Evolutionary conservation across 352 stramenopile species (phyloP), one percentile per base, ranked within the genome.

Genomic region (Hyaloperonospora brassicae): DNA sequence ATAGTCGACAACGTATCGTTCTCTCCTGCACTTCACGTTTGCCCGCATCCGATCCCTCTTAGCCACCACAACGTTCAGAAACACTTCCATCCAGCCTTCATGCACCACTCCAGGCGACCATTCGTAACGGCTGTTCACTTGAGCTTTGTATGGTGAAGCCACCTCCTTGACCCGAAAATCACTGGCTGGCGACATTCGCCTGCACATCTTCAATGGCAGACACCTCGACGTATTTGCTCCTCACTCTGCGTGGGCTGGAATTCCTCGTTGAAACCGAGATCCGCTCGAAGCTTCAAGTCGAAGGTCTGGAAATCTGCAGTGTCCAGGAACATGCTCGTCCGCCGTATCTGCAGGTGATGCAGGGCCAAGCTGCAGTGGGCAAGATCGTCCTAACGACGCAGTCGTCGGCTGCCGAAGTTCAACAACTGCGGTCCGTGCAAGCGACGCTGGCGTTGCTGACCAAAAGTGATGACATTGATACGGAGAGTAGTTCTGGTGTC

Each of bases 161-260:
- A 30, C 43, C 5, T 27, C 13, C 47, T 64, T 61, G 40, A 42
- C 9, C 27, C 24, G n/a, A 55, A 53, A 61, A 46, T 36, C 23
- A 49, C 22, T 64, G 57, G 57, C 40, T 31, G 51, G 39, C 39
- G 55, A 13, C 17, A 13, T 13, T 10, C 13, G 9, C 13, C 17
- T 17, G 17, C 17, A 17, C 17, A 17, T 43, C 22, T 38, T 47
- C 10, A 43, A 55, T 47, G 58, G 50, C 46, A 22, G 61, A 62
- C 4, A 56, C 48, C 41, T 52, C 45, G 46, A 55, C 73, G 45
- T 92, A 92, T 48, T 61, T 92, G 64, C 59, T 92, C 58, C 75
- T 92, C 17, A 79, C 84, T 55, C 70, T 92, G 60, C 76, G 81
- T 47, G 79, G 81, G 0, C 73, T 92, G 23, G 81, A 92, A 66